phyloP scores from a whole-genome alignment of 2,329 filamentous ascomycete genomes.

The Aureobasidium sp. region DNA sequence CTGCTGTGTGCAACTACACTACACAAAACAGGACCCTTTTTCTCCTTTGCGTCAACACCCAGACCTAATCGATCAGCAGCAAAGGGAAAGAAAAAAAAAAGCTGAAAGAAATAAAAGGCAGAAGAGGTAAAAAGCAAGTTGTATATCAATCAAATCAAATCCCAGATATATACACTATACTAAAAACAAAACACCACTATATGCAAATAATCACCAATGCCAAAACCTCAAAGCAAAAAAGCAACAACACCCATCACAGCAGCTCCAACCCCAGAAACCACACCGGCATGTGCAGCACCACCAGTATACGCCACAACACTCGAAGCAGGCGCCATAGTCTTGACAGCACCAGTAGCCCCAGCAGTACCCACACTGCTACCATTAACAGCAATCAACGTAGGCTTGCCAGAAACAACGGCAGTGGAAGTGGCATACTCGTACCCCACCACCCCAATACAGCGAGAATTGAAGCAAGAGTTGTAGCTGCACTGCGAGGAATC shows the following conservation, averaged over 20 bases:
- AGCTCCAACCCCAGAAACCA: neutral
- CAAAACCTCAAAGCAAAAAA: neutral
- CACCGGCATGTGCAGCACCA: neutral
- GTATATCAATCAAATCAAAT: too few species aligned
- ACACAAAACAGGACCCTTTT: too few species aligned
- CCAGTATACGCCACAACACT: constrained; percentile 2
- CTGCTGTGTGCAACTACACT: too few species aligned
- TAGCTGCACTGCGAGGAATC: constrained; percentile 21
- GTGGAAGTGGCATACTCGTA: neutral
- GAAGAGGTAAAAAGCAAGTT: too few species aligned
- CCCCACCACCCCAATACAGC: constrained; percentile 22
- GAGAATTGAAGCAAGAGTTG: constrained; percentile 23
- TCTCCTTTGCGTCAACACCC: too few species aligned
- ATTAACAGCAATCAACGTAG: neutral
- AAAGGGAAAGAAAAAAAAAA: too few species aligned
- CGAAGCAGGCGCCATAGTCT: neutral
- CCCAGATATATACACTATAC: too few species aligned
- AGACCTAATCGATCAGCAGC: too few species aligned
- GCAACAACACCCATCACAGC: neutral
- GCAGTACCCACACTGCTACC: neutral
- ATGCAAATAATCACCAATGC: neutral
- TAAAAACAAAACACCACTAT: neutral
- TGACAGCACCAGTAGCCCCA: neutral
- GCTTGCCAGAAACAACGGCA: neutral
- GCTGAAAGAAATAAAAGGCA: too few species aligned